Evolutionary conservation across 2,329 filamentous ascomycete species (phyloP).

Genomic region (Ophiostoma tasmaniense): DNA sequence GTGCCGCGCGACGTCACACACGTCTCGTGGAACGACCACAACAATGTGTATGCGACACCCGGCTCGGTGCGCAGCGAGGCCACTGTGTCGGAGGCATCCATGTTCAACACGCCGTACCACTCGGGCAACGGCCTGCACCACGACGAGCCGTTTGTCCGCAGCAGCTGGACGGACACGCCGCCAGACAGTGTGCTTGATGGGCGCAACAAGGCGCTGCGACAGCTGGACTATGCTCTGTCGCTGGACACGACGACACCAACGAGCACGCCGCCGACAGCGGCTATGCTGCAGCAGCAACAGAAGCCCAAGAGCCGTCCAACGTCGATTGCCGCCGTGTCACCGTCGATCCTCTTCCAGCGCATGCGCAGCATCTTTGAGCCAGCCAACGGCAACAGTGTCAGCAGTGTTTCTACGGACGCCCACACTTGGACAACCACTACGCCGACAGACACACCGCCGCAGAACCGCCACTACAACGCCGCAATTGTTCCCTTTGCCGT

Average conservation of each 20-base stretch:
- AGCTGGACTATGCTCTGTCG: slow-evolving; percentile 18
- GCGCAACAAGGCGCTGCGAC: slow-evolving; percentile 16
- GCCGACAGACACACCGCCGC: neutral
- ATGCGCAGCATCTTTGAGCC: slow-evolving; percentile 36
- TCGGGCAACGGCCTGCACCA: slow-evolving; percentile 19
- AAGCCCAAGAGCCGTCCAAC: slow-evolving; percentile 13
- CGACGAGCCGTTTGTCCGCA: slow-evolving; percentile 29
- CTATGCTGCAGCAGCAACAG: neutral
- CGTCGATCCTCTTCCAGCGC: slow-evolving; percentile 31
- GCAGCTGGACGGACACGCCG: slow-evolving; percentile 25
- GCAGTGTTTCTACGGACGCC: slow-evolving; percentile 1
- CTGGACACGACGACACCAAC: neutral
- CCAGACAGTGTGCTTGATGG: slow-evolving; percentile 12
- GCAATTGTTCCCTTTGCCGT: neutral
- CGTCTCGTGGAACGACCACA: slow-evolving; percentile 26
- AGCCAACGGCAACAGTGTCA: slow-evolving; percentile 11
- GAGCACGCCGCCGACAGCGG: slow-evolving; percentile 21
- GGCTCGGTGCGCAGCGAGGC: slow-evolving; percentile 30
- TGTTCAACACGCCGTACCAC: neutral
- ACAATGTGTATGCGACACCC: slow-evolving; percentile 26
- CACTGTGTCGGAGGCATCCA: slow-evolving; percentile 26
- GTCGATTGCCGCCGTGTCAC: slow-evolving; percentile 19
- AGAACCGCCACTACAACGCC: neutral
- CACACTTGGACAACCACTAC: neutral
- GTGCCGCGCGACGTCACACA: slow-evolving; percentile 28